Evolutionary conservation across 1,284 basidiomycete species (phyloP), one percentile per base, ranked within the genome.

Genomic region (Sanghuangporus sanghuang): DNA sequence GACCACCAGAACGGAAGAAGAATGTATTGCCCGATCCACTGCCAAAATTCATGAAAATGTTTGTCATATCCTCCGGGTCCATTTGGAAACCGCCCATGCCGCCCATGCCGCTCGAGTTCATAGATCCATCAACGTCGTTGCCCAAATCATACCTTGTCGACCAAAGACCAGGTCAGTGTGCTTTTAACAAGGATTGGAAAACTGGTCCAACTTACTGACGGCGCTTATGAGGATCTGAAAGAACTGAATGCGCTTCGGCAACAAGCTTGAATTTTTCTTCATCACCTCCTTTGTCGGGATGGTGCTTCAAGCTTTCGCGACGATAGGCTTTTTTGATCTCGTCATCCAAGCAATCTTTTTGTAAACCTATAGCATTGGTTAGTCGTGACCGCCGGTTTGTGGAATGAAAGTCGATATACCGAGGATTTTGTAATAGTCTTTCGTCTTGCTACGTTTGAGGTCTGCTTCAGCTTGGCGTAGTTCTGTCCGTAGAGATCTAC

Each of bases 211-310:
- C 92, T 35, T 38, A 92, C 57, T 89, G 82, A 66, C 86, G 78
- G 44, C 91, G 79, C 58, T 86, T 78, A 23, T 75, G 76, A 0
- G 89, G 80, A 68, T 93, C 91, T 0, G 89, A 91, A 8, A 93
- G 83, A 1, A 93, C 86, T 9, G 83, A 81, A 68, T 93, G 80
- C 6, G 90, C 90, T 74, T 93, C 90, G 1, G 80, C 84, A 14
- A 92, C 87, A 23, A 92, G 81, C 73, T 94, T 93, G 81, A 94
- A 93, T 70, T 92, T 90, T 71, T 93, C 92, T 72, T 92, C 90
- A 71, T 91, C 89, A 27, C 89, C 89, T 36, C 89, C 89, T 83
- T 92, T 92, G 72, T 92, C 90, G 50, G 91, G 92, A 76, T 94
- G 92, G 69, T 93, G 90, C 68, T 87, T 89, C 71, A 93, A 75